Percentiles rank a stretch among this genome's conserved stretches.
Evolutionary conservation across 2,329 filamentous ascomycete genomes (phyloP).

Genomic region (Pseudogymnoascus sp.): DNA sequence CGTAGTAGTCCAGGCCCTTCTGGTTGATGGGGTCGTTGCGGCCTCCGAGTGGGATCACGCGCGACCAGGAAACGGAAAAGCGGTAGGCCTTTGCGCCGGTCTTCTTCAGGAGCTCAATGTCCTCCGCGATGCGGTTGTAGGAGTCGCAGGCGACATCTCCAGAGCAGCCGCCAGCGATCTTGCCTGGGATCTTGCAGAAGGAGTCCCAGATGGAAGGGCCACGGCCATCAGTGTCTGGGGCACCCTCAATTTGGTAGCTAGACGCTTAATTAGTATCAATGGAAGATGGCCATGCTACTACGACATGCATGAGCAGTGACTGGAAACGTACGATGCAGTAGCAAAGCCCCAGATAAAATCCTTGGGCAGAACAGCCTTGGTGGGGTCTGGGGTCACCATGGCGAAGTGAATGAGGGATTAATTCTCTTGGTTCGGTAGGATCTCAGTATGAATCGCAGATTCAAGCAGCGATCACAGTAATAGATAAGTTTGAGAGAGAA

Average conservation of each 20-base stretch:
- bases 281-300: neutral
- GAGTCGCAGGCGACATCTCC: constrained; percentile 80
- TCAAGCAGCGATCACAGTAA: neutral
- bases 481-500: neutral
- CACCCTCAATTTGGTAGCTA: constrained; percentile 86
- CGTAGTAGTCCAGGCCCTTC: constrained; percentile 70
- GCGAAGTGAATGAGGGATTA: neutral
- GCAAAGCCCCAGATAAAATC: constrained; percentile 78
- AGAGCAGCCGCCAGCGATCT: constrained; percentile 71
- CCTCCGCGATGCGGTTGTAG: constrained; percentile 71
- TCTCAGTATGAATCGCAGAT: neutral
- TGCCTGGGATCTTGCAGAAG: constrained; percentile 75
- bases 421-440: neutral
- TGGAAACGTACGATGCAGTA: constrained; percentile 58
- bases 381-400: constrained; percentile 31
- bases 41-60: constrained; percentile 79
- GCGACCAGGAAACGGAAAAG: constrained; percentile 79
- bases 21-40: constrained; percentile 77
- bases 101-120: constrained; percentile 70
- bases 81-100: constrained; percentile 71
- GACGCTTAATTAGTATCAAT: constrained; percentile 2
- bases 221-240: constrained; percentile 66
- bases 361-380: constrained; percentile 46
- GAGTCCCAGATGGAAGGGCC: constrained; percentile 83
- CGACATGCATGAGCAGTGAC: neutral